A percentile compares a stretch with the other conserved stretches of the same genome.
These are phyloP conservation scores for Cyberlindnera veronae DNA, from an alignment of 805 yeast genomes.

Conservation along the genomic window DNA sequence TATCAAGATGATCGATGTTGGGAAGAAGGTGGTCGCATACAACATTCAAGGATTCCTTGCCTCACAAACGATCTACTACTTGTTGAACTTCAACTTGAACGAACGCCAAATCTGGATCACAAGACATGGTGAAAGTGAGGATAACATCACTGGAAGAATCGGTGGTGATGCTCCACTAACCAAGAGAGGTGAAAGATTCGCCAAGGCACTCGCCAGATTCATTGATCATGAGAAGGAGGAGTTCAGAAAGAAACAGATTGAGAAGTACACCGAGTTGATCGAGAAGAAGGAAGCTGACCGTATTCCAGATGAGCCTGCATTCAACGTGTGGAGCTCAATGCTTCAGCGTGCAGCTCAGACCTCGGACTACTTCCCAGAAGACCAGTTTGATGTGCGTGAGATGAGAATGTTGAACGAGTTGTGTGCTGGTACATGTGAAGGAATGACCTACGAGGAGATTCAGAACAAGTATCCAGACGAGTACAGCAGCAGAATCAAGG, in stretches of 20 bases:
- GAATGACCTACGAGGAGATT: slow-evolving; percentile 88
- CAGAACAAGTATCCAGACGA: slow-evolving; percentile 71
- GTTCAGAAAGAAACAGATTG: slow-evolving; percentile 62
- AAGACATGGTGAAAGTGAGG: slow-evolving; percentile 89
- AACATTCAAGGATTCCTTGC: slow-evolving; percentile 86
- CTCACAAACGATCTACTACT: slow-evolving; percentile 87
- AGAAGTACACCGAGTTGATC: slow-evolving; percentile 39
- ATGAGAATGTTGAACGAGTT: slow-evolving; percentile 92
- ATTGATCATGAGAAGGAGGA: slow-evolving; percentile 66
- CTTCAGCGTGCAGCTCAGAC: slow-evolving; percentile 75
- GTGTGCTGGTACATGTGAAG: slow-evolving; percentile 91
- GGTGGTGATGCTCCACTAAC: slow-evolving; percentile 91
- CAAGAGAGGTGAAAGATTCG: slow-evolving; percentile 69
- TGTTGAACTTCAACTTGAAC: slow-evolving; percentile 81
- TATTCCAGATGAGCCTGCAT: slow-evolving; percentile 64
- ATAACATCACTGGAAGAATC: slow-evolving; percentile 78
- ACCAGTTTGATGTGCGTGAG: slow-evolving; percentile 71
- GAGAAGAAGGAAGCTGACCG: slow-evolving; percentile 31
- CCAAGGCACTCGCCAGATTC: slow-evolving; percentile 70
- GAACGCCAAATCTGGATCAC: slow-evolving; percentile 94
- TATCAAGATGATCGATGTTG: slow-evolving; percentile 94
- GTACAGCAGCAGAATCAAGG: slow-evolving; percentile 67
- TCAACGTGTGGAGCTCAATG: slow-evolving; percentile 94
- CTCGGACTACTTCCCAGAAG: slow-evolving; percentile 71
- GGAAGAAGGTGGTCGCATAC: slow-evolving; percentile 88